Evolutionary conservation across 345 rosid species (phyloP).

Genomic region (Moricandia arvensis): DNA sequence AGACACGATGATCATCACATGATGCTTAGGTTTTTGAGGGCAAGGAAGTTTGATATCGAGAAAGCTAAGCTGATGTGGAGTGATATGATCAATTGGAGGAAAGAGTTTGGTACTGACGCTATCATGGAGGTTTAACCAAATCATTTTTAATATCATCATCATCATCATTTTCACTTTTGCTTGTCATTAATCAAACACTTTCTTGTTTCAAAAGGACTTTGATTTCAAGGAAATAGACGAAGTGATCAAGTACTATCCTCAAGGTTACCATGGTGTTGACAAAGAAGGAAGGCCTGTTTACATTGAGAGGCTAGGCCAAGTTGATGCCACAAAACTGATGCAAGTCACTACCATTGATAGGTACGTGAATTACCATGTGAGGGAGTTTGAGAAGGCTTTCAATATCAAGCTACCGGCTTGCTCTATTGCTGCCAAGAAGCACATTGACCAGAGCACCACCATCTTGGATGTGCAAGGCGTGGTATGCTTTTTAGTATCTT

Average conservation of each 20-base stretch:
- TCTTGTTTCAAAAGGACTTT: constrained; percentile 52
- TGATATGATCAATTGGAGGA: constrained; percentile 89
- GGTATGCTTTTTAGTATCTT: constrained; percentile 53
- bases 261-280: constrained; percentile 92
- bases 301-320: constrained; percentile 82
- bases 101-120: constrained; percentile 73
- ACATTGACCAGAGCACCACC: constrained; percentile 91
- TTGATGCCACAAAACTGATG: constrained; percentile 76
- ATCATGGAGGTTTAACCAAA: constrained; percentile 58
- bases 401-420: constrained; percentile 74
- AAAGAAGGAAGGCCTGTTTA: constrained; percentile 85
- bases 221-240: constrained; percentile 76
- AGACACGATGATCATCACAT: constrained; percentile 77
- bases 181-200: too few species aligned
- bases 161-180: not conserved
- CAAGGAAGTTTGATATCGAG: constrained; percentile 83
- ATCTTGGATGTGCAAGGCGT: constrained; percentile 97
- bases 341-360: constrained; percentile 91
- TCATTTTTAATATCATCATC: not conserved
- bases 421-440: constrained; percentile 74
- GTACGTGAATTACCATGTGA: constrained; percentile 78
- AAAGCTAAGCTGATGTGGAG: constrained; percentile 94
- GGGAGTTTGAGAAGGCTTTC: constrained; percentile 85
- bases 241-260: constrained; percentile 80
- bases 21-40: constrained; percentile 92